Evolutionary conservation across 495 filamentous ascomycete species (phyloP), one percentile per base, ranked within the genome.

Genomic region (Wilcoxina mikolae): DNA sequence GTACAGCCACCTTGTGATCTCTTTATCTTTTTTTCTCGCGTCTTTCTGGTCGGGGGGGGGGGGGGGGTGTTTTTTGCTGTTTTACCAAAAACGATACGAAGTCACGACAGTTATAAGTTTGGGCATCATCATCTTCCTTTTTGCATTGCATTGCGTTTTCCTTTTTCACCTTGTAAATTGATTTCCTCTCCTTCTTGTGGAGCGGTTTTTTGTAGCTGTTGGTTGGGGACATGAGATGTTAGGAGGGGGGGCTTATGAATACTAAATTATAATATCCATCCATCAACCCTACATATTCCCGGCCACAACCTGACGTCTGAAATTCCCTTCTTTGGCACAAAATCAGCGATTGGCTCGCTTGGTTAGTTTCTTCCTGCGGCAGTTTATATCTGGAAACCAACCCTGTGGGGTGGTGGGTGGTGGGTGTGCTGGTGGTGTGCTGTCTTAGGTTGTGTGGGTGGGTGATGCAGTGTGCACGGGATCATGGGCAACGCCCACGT

Each of bases 1-100:
- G 33, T 12, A 38, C 68, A 61, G 68, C 62, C 58, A 65, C 66
- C 54, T 62, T 67, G 56, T 53, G 48, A 65, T 65, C 59, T 58
- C 57, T 56, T 68, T 65, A 56, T 68, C 59, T 43, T 54, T 45
- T 26, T 56, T 57, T 51, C 38, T 45, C 38, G 15, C 42, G 22
- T 55, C 38, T 58, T 48, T 52, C n/a, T n/a, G n/a, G n/a, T n/a
- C n/a, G n/a, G n/a, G n/a, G n/a, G n/a, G n/a, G n/a, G n/a, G n/a
- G n/a, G n/a, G n/a, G n/a, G n/a, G n/a, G n/a, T n/a, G 20, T 64
- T 57, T 54, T 46, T 55, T 41, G 50, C 54, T 52, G 58, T 25
- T 47, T 20, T 50, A n/a, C 23, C 2, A 22, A 3, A 43, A 43
- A 18, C 20, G 39, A 9, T 43, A 43, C 17, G 39, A 43, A 4